These are phyloP conservation scores for Abelmoschus esculentus DNA, from an alignment of 345 rosid species.

Conservation along the genomic window DNA sequence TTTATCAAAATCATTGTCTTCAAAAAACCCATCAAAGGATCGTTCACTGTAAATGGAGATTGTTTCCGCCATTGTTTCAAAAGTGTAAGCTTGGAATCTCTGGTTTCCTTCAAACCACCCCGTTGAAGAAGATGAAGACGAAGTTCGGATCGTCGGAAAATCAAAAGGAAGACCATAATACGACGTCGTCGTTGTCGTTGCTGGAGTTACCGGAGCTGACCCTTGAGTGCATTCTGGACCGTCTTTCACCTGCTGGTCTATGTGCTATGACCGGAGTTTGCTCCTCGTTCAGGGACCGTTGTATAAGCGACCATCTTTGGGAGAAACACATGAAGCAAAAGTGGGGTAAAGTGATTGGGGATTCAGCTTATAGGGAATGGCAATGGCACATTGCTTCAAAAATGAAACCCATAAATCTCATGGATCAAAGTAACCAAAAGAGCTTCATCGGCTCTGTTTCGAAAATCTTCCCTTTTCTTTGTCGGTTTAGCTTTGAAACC, in stretches of 20 bases:
- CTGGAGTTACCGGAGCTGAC: constrained; percentile 78
- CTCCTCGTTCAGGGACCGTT: constrained; percentile 49
- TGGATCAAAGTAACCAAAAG: constrained; percentile 22
- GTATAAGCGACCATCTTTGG: constrained; percentile 65
- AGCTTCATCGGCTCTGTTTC: constrained; percentile 25
- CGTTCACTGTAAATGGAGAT: constrained; percentile 20
- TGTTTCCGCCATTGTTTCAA: constrained; percentile 8
- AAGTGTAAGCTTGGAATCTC: too few relatives aligned
- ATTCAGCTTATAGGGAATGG: constrained; percentile 59
- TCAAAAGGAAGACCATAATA: constrained; percentile 17
- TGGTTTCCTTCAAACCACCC: not conserved
- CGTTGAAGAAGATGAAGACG: not conserved
- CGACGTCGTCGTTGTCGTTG: constrained; percentile 23
- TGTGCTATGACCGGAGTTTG: constrained; percentile 64
- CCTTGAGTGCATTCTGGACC: constrained; percentile 65
- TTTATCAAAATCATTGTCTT: constrained; percentile 28
- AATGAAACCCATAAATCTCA: constrained; percentile 12
- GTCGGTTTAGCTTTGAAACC: constrained; percentile 30
- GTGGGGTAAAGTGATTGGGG: constrained; percentile 71
- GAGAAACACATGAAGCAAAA: constrained; percentile 61
- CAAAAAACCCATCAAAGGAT: constrained; percentile 16
- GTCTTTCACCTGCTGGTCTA: constrained; percentile 60
- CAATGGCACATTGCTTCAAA: constrained; percentile 36
- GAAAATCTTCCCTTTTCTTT: constrained; percentile 32
- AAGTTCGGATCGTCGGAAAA: constrained; percentile 11